These are phyloP conservation scores for Monosporascus sp. DNA, from an alignment of 2,329 filamentous ascomycete species.

Conservation along the genomic window DNA sequence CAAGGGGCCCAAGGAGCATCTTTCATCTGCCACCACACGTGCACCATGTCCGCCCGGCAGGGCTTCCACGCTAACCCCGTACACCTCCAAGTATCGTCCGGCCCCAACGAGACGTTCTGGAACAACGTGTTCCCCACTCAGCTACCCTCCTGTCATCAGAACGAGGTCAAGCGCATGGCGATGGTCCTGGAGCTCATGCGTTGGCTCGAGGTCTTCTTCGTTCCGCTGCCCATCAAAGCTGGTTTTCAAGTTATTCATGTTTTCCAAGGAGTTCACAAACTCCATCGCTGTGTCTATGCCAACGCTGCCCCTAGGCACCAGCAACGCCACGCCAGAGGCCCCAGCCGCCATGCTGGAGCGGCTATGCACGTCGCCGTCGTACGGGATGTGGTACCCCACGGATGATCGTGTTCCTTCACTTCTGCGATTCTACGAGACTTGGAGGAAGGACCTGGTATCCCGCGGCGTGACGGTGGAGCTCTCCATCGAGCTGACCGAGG, in stretches of 20 bases:
- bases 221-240: slow-evolving; percentile 38
- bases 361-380: slow-evolving; percentile 39
- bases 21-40: slow-evolving; percentile 54
- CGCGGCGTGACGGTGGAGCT: slow-evolving; percentile 48
- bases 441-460: slow-evolving; percentile 43
- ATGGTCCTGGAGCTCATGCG: slow-evolving; percentile 45
- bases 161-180: slow-evolving; percentile 43
- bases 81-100: slow-evolving; percentile 50
- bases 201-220: slow-evolving; percentile 49
- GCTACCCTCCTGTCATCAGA: slow-evolving; percentile 44
- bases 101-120: slow-evolving; percentile 52
- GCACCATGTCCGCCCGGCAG: slow-evolving; percentile 54
- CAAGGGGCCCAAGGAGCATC: slow-evolving; percentile 56
- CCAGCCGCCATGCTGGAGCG: slow-evolving; percentile 30
- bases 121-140: slow-evolving; percentile 51
- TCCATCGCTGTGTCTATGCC: slow-evolving; percentile 30
- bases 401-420: slow-evolving; percentile 55
- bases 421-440: slow-evolving; percentile 49
- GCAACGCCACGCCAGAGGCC: slow-evolving; percentile 28
- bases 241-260: slow-evolving; percentile 25
- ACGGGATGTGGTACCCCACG: slow-evolving; percentile 53
- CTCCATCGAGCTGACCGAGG: slow-evolving; percentile 46
- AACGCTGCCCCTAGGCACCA: slow-evolving; percentile 29
- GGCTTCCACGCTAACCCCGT: slow-evolving; percentile 50
- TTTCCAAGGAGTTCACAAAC: slow-evolving; percentile 28